Evolutionary conservation across 2,329 filamentous ascomycete species (phyloP).

Genomic region (Didymosphaeria variabile): DNA sequence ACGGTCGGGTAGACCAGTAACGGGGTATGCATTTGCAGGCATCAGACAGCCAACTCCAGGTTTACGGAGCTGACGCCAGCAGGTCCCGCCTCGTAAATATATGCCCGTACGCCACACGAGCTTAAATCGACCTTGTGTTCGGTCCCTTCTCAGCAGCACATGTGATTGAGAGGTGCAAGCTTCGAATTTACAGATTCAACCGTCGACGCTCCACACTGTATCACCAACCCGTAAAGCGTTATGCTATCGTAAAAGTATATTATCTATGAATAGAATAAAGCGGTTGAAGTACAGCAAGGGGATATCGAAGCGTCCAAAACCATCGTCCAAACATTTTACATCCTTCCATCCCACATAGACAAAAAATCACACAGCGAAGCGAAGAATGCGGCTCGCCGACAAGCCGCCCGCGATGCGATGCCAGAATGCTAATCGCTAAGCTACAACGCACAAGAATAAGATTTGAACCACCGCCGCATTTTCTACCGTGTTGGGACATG

Average conservation of each 20-base stretch:
- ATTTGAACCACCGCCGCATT: neutral
- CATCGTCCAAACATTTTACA: neutral
- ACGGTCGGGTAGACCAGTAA: too few species aligned
- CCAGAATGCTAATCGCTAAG: neutral
- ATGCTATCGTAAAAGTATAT: neutral
- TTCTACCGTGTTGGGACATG: neutral
- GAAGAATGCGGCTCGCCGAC: neutral
- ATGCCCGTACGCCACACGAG: too few species aligned
- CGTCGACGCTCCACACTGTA: too few species aligned
- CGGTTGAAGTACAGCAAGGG: neutral
- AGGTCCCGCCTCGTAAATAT: too few species aligned
- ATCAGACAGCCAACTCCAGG: too few species aligned
- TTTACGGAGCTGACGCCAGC: too few species aligned
- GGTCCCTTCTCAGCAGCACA: too few species aligned
- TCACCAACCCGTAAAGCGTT: too few species aligned
- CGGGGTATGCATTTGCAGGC: too few species aligned
- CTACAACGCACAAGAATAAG: neutral
- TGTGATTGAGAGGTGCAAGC: too few species aligned
- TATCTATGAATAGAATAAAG: neutral
- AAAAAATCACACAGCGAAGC: neutral
- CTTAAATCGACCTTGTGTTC: too few species aligned
- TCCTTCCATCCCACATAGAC: neutral
- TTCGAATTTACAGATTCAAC: too few species aligned
- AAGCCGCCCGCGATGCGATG: neutral
- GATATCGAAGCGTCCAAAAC: neutral